phyloP scores from a whole-genome alignment of 345 rosid species.

The Luvunga scandens region DNA sequence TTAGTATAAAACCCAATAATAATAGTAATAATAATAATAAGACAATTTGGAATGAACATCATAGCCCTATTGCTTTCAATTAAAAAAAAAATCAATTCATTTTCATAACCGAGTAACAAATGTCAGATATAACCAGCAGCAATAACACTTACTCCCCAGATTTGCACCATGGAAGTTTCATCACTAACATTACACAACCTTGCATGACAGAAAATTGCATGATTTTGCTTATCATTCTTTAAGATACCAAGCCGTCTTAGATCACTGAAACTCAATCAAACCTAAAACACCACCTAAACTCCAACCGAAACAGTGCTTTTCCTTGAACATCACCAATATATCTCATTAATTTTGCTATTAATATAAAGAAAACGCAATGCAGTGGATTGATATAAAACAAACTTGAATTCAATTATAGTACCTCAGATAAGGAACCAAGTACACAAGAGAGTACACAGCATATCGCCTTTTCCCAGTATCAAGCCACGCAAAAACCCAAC shows the following conservation, averaged over 20 bases:
- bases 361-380: neutral
- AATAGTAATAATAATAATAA: no score
- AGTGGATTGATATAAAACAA: neutral
- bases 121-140: neutral
- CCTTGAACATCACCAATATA: neutral
- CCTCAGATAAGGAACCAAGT: conserved; percentile 89
- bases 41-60: neutral
- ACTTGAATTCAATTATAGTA: conserved; percentile 16
- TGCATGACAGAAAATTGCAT: neutral
- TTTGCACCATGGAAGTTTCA: neutral
- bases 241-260: no score
- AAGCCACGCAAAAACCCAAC: conserved; percentile 99
- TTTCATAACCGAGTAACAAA: neutral
- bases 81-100: neutral
- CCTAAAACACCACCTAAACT: neutral
- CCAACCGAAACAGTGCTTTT: neutral
- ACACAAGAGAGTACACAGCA: conserved; percentile 65
- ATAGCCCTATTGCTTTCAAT: neutral
- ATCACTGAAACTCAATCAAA: neutral
- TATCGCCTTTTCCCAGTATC: conserved; percentile 86
- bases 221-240: neutral
- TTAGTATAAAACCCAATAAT: neutral
- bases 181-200: neutral
- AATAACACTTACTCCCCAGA: no score
- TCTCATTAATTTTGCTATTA: neutral